Evolutionary conservation across 331 rosid genomes (phyloP), one percentile per base, ranked within the genome.

Genomic region (Ulmus americana): DNA sequence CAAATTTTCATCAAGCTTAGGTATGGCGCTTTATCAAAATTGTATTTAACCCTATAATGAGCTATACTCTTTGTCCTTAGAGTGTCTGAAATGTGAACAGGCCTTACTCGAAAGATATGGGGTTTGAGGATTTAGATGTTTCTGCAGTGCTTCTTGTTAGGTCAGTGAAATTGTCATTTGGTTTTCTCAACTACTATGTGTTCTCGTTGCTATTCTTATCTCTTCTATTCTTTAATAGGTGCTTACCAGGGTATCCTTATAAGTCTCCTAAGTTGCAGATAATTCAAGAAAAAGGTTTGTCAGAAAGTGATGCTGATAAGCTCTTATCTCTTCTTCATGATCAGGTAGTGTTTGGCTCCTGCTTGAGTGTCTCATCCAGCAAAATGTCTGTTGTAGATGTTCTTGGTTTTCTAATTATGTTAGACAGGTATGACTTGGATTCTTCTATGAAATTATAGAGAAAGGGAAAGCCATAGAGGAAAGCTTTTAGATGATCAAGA

Each of bases 41-140:
- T 43, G 14, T 18, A 42, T 41, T 0, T 12, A 39, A n/a, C 41
- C 48, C 35, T 13, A 41, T 51, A 49, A 52, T 63, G 48, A 51
- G 15, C 64, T 70, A 53, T 52, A 60, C 45, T 45, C 57, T 54
- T 47, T 47, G n/a, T 74, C 45, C 48, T 42, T 69, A 55, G 57
- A 66, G 65, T 74, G 45, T 45, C 48, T 79, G 74, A 61, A 64
- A 64, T 67, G 50, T 66, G 54, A 63, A 47, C 79, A 90, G 96
- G 82, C 96, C 98, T 20, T 82, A 89, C 81, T 83, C 95, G 8
- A 87, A 86, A 79, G 95, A 76, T 67, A 91, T 88, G 97, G 97
- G 97, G 39, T 86, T 83, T 69, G 95, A 92, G 70, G 98, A 92
- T 58, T 59, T 72, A n/a, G 92, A 92, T 70, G 83, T 89, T 72